These are phyloP conservation scores for Falciphora oryzae DNA, from an alignment of 2,329 filamentous ascomycete species.

Conservation along the genomic window DNA sequence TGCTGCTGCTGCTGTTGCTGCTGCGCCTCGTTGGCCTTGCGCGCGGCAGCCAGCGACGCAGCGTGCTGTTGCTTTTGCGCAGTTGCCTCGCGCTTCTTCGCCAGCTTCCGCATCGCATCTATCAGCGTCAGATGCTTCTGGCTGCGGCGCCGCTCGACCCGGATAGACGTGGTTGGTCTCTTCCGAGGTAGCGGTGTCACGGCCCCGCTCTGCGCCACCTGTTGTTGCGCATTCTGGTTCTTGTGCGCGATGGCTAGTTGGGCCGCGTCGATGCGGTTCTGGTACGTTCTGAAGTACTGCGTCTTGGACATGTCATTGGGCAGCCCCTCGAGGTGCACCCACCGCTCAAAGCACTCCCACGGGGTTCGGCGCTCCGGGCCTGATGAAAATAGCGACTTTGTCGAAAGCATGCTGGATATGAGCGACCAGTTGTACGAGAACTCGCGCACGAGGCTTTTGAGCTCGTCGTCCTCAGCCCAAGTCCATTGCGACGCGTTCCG, in stretches of 20 bases:
- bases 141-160: constrained; percentile 81
- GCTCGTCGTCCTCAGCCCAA: constrained; percentile 80
- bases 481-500: constrained; percentile 89
- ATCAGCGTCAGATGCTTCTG: constrained; percentile 84
- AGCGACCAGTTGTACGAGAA: constrained; percentile 98
- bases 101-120: constrained; percentile 91
- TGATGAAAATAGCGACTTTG: constrained; percentile 72
- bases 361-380: constrained; percentile 85
- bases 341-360: constrained; percentile 98
- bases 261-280: constrained; percentile 53
- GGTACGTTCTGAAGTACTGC: constrained; percentile 80
- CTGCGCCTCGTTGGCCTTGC: constrained; percentile 67
- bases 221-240: constrained; percentile 41
- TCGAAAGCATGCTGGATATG: constrained; percentile 73
- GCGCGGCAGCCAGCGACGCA: constrained; percentile 67
- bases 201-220: constrained; percentile 30
- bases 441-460: constrained; percentile 78
- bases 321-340: constrained; percentile 86
- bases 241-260: constrained; percentile 49
- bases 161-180: constrained; percentile 70
- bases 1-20: constrained; percentile 9
- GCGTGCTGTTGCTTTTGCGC: constrained; percentile 84
- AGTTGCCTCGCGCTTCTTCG: constrained; percentile 84
- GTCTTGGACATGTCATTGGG: constrained; percentile 93
- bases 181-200: constrained; percentile 51